Percentiles rank a stretch among this genome's conserved stretches.
Evolutionary conservation across 2,329 filamentous ascomycete species (phyloP).

Genomic region (Apiospora marii): DNA sequence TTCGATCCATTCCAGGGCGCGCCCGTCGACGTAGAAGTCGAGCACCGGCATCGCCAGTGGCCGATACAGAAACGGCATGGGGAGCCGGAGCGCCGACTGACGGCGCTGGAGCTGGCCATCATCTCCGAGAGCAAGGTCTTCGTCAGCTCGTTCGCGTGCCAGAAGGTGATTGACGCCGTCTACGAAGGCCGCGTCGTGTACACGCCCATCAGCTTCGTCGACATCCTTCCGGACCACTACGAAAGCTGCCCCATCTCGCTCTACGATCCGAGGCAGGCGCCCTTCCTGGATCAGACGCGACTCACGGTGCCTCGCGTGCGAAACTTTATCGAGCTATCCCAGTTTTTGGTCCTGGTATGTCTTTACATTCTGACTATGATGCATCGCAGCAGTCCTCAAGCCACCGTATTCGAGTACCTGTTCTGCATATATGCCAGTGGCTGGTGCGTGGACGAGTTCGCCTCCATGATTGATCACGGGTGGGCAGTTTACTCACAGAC

Average conservation of each 20-base stretch:
- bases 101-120: conserved; percentile 75
- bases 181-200: conserved; percentile 75
- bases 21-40: conserved; percentile 62
- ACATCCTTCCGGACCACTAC: conserved; percentile 78
- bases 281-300: conserved; percentile 74
- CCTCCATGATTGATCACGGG: conserved; percentile 70
- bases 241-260: conserved; percentile 74
- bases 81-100: conserved; percentile 61
- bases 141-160: conserved; percentile 70
- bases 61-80: conserved; percentile 48
- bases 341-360: conserved; percentile 69
- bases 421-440: conserved; percentile 72
- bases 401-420: conserved; percentile 61
- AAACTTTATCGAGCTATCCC: conserved; percentile 69
- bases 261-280: conserved; percentile 72
- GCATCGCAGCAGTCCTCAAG: conserved; percentile 56
- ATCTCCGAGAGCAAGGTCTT: conserved; percentile 75
- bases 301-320: conserved; percentile 74
- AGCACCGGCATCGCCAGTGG: conserved; percentile 52
- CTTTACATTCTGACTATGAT: conserved; percentile 73
- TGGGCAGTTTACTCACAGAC: conserved; percentile 77
- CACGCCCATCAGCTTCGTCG: conserved; percentile 73
- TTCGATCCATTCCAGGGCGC: conserved; percentile 78
- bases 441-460: conserved; percentile 72
- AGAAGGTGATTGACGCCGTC: conserved; percentile 75